Evolutionary conservation across 352 stramenopile species (phyloP).

Genomic region (Aphanomyces cochlioides): DNA sequence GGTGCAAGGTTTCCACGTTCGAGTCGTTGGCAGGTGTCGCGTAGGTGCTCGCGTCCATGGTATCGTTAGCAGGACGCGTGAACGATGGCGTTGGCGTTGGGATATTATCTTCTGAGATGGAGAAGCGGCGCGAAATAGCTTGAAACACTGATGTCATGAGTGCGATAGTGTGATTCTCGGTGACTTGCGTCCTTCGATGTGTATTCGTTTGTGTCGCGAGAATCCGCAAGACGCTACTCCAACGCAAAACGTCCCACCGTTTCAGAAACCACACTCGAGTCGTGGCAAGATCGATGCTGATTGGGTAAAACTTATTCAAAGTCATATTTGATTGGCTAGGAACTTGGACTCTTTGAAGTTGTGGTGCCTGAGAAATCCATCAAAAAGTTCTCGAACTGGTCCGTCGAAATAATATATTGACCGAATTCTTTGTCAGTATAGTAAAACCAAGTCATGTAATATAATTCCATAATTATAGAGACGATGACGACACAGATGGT

Average conservation of each 20-base stretch:
- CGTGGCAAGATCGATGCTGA: background rate
- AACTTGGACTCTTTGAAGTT: background rate
- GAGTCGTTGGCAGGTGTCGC: background rate
- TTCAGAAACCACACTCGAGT: constrained; percentile 11
- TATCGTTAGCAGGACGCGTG: constrained; percentile 10
- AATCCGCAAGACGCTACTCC: background rate
- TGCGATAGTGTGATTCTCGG: background rate
- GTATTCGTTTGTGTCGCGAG: background rate
- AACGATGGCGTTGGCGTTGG: background rate
- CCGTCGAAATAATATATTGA: too few relatives aligned
- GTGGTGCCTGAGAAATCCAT: background rate
- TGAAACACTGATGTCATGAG: constrained; percentile 15
- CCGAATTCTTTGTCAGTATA: too few relatives aligned
- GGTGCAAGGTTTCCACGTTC: background rate
- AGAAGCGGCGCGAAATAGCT: constrained; percentile 19
- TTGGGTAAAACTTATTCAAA: constrained; percentile 1
- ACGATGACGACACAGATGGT: too few relatives aligned
- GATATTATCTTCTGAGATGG: background rate
- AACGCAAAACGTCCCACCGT: background rate
- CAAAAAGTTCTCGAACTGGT: too few relatives aligned
- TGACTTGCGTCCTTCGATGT: background rate
- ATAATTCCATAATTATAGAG: too few relatives aligned
- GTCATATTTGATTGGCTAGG: background rate
- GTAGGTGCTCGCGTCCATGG: background rate
- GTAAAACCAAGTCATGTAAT: too few relatives aligned